Evolutionary conservation across 805 yeast species (phyloP).

Genomic region (Jamesozyma lodderae): DNA sequence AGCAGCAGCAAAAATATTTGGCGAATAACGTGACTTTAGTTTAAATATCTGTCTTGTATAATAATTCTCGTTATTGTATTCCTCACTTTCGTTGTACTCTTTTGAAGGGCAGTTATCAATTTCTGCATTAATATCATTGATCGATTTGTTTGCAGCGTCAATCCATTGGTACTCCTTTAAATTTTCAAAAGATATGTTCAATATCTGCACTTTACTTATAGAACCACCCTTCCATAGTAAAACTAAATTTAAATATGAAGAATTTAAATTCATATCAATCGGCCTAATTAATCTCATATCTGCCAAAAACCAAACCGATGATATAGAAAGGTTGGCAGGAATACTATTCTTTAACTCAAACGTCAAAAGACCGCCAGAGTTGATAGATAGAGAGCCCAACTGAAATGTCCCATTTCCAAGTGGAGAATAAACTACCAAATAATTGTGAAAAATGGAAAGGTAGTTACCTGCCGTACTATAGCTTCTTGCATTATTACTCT

Average conservation of each 20-base stretch:
- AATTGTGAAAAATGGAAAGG: conserved; percentile 29
- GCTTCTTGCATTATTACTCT: conserved; percentile 10
- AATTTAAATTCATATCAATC: conserved; percentile 12
- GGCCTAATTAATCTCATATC: conserved; percentile 23
- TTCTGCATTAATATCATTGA: conserved; percentile 30
- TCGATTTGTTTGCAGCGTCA: conserved; percentile 20
- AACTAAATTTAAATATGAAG: conserved; percentile 30
- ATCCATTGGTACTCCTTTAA: conserved; percentile 20
- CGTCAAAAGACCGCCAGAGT: conserved; percentile 9
- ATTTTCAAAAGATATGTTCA: conserved; percentile 24
- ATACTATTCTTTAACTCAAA: conserved; percentile 10
- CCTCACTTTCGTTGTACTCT: background rate
- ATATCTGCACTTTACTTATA: conserved; percentile 37
- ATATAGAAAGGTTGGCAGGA: conserved; percentile 22
- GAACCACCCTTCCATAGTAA: conserved; percentile 59
- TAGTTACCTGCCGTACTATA: conserved; percentile 28
- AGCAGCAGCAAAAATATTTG: conserved; percentile 42
- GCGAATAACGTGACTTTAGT: conserved; percentile 42
- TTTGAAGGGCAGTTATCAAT: conserved; percentile 29
- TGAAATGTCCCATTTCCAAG: conserved; percentile 37
- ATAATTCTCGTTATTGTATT: background rate
- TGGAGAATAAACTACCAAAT: conserved; percentile 35
- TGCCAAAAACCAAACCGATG: conserved; percentile 27
- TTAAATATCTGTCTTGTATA: conserved; percentile 35
- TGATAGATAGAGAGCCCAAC: conserved; percentile 28